phyloP scores from a whole-genome alignment of 345 rosid genomes.

The Citropsis articulata region DNA sequence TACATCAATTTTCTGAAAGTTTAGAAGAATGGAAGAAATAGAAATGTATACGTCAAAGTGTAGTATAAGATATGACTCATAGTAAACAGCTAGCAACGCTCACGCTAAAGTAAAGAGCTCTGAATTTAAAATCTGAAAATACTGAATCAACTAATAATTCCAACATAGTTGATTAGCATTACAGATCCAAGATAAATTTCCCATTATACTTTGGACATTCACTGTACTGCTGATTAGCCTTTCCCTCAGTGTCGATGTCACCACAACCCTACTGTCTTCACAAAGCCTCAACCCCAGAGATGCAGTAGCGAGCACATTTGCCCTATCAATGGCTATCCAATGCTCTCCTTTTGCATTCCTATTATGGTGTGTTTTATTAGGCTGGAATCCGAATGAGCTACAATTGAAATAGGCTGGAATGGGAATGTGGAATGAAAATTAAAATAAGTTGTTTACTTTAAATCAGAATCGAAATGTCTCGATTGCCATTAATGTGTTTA shows the following conservation, averaged over 20 bases:
- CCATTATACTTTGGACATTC: not conserved
- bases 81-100: no score
- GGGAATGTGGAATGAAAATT: no score
- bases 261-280: not conserved
- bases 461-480: no score
- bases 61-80: no score
- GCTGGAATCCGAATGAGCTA: no score
- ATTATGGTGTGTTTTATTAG: no score
- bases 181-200: not conserved
- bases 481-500: no score
- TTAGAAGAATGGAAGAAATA: no score
- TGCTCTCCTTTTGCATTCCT: not conserved
- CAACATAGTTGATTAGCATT: not conserved
- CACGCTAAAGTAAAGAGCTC: not conserved
- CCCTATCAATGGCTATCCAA: constrained; percentile 11
- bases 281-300: not conserved
- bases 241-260: not conserved
- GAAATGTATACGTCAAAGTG: no score
- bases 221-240: not conserved
- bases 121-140: not conserved
- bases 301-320: not conserved
- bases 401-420: no score
- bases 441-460: no score
- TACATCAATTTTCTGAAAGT: no score
- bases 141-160: not conserved